Evolutionary conservation across 257 asterid genomes (phyloP), one percentile per base, ranked within the genome.

Genomic region (Penstemon eatonii): DNA sequence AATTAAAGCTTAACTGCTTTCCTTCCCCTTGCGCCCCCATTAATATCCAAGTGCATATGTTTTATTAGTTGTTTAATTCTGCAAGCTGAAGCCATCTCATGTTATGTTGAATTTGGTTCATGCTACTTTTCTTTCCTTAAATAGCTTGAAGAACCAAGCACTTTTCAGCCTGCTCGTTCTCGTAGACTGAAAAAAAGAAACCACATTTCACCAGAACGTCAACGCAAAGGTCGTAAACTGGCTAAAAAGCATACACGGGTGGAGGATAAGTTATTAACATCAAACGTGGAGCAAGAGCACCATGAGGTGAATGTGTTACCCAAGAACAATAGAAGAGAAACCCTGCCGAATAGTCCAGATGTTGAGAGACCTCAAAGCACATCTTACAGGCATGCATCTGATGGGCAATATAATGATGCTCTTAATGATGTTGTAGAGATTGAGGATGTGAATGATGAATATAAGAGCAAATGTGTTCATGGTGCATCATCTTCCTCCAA

Each of bases 141-240:
- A 68, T 70, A 83, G 85, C 74, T 56, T 8, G 75, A 72, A 61
- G 82, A 78, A 74, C 78, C 76, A 37, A 67, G 78, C 78, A 66
- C 78, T 43, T 75, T 81, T 39, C 73, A 12, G 51, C 77, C 66
- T 50, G 60, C 70, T 33, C 25, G 59, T 73, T 44, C 62, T n/a
- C 47, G 63, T 58, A 68, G 79, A 69, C 82, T 18, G 85, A 73
- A 66, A 73, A 93, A 81, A 62, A 57, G 86, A 67, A 75, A 66
- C 64, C 55, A 77, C 43, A 69, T 60, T 67, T 55, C 76, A 40
- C 66, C 77, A 67, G 80, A 72, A 66, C 51, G 73, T 64, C 81
- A 63, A 68, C 19, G 64, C 63, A 84, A 71, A 74, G 67, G 84
- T 61, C 84, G 80, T 67, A 80, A 85, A 76, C 80, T 86, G 73